Percentiles rank a stretch among this genome's conserved stretches.
These are phyloP conservation scores for Eucalyptus brandiana DNA, from an alignment of 345 rosid genomes.

Conservation along the genomic window DNA sequence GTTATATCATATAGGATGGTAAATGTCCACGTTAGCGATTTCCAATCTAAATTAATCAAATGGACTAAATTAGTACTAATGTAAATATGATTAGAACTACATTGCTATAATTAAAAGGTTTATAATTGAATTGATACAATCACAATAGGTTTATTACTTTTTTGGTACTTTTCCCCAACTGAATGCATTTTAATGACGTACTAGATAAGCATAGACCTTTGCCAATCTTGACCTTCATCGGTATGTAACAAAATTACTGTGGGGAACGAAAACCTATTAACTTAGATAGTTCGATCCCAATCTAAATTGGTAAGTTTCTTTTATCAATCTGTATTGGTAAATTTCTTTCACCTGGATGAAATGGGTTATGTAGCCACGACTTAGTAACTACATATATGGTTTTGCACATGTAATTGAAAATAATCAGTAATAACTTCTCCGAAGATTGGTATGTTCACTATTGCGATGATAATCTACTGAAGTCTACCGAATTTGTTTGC, in stretches of 20 bases:
- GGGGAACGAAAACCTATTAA: background rate
- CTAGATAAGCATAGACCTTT: background rate
- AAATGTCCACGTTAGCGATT: fast-evolving
- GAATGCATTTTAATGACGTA: background rate
- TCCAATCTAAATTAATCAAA: too few relatives aligned
- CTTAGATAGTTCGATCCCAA: background rate
- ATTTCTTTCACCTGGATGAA: background rate
- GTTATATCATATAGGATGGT: fast-evolving
- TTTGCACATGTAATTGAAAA: background rate
- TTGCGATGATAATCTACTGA: background rate
- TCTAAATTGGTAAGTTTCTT: background rate
- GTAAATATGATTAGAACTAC: too few relatives aligned
- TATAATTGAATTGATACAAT: too few relatives aligned
- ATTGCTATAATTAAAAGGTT: too few relatives aligned
- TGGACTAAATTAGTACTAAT: fast-evolving
- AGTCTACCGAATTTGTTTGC: background rate
- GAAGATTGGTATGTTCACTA: background rate
- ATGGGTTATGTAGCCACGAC: background rate
- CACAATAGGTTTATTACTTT: fast-evolving
- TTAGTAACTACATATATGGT: background rate
- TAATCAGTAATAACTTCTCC: background rate
- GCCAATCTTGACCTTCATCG: background rate
- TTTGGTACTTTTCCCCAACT: fast-evolving
- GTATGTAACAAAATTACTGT: fast-evolving
- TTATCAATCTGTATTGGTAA: background rate